phyloP scores from a whole-genome alignment of 345 rosid species.

The Ceriops decandra region DNA sequence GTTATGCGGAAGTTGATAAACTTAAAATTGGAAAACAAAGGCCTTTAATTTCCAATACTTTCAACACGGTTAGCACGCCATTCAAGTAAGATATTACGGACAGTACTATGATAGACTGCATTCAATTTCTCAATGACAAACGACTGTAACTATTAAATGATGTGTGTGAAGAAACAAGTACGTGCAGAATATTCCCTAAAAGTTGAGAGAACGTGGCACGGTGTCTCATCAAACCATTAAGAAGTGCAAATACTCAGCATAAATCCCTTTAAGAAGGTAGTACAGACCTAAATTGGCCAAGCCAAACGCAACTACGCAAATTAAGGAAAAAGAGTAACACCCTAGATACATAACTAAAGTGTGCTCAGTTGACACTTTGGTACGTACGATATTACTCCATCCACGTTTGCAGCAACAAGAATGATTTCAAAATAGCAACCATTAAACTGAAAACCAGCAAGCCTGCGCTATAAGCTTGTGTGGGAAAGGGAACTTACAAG shows the following conservation, averaged over 20 bases:
- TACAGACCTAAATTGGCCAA: conserved; percentile 5
- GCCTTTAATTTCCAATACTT: conserved; percentile 36
- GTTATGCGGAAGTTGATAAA: conserved; percentile 11
- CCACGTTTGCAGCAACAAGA: background rate
- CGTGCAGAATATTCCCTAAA: conserved; percentile 3
- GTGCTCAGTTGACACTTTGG: background rate
- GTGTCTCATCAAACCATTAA: conserved; percentile 24
- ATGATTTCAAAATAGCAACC: background rate
- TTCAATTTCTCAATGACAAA: conserved; percentile 9
- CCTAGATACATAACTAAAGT: background rate
- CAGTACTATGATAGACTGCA: conserved; percentile 15
- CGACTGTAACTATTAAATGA: conserved; percentile 16
- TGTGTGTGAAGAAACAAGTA: conserved; percentile 6
- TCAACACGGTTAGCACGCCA: conserved; percentile 26
- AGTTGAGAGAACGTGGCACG: conserved; percentile 1
- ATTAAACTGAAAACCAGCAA: background rate
- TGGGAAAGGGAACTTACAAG: background rate
- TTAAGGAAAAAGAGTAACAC: background rate
- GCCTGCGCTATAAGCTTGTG: background rate
- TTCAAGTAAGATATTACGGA: conserved; percentile 13
- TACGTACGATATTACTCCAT: background rate
- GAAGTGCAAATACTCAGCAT: conserved; percentile 7
- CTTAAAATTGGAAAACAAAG: conserved; percentile 53
- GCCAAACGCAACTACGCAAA: conserved; percentile 13
- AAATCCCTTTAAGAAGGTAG: conserved; percentile 1